Conservation (phyloP, 768 basidiomycete genomes). For the Russula dissimulans region DNA sequence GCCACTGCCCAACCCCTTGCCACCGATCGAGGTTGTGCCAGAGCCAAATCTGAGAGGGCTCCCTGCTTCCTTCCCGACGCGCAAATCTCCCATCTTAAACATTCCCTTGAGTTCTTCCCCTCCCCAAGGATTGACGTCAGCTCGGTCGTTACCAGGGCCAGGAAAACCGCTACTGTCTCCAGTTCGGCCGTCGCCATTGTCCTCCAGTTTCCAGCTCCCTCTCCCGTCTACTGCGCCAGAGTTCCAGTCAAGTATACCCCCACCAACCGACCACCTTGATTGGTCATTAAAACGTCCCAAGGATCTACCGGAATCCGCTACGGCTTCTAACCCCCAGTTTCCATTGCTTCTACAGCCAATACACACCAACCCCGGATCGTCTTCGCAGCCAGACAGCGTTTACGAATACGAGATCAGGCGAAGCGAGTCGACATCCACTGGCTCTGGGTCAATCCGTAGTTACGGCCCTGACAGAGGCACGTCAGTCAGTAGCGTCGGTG, state of each 20-base stretch:
- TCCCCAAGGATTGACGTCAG: neutral
- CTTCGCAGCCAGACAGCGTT: neutral
- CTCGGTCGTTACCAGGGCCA: neutral
- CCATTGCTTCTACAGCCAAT: conserved; percentile 5
- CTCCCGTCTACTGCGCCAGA: neutral
- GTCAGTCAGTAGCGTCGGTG: neutral
- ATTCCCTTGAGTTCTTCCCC: conserved; percentile 15
- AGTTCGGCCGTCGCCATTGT: neutral
- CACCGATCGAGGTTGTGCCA: neutral
- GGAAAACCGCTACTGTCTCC: conserved; percentile 1
- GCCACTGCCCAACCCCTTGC: neutral
- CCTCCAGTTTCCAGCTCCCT: neutral
- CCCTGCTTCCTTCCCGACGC: neutral
- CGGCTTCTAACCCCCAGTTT: neutral
- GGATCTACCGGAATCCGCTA: neutral
- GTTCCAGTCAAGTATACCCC: neutral
- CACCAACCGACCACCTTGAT: neutral
- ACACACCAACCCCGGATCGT: neutral
- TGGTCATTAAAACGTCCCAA: neutral
- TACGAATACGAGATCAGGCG: neutral
- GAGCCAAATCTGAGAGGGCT: neutral
- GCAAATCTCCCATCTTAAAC: neutral
- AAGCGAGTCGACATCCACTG: neutral
- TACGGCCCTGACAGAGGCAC: neutral
- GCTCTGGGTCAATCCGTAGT: neutral